Conservation (phyloP, 805 yeast species). For the Saturnispora serradocipensis region DNA sequence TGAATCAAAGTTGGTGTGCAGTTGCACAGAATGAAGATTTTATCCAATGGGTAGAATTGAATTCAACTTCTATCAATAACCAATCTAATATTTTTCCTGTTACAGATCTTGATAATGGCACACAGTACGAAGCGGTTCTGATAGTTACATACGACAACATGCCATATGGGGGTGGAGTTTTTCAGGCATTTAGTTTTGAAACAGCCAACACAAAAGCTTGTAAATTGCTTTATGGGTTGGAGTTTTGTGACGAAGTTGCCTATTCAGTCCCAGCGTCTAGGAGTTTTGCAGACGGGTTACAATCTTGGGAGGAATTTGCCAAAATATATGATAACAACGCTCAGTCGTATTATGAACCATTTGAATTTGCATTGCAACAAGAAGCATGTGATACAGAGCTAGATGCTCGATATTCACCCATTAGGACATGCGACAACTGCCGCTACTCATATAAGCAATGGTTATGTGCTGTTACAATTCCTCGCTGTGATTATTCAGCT, state of each 20-base stretch:
- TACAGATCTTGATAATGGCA: constrained; percentile 48
- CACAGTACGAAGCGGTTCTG: constrained; percentile 57
- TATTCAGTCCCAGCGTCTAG: constrained; percentile 66
- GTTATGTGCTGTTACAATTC: constrained; percentile 85
- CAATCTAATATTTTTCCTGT: constrained; percentile 45
- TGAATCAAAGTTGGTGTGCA: constrained; percentile 66
- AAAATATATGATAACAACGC: constrained; percentile 60
- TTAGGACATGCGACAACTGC: constrained; percentile 68
- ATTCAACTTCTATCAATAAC: constrained; percentile 10
- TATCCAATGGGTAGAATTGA: constrained; percentile 16
- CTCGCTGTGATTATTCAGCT: constrained; percentile 58
- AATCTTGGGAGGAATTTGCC: constrained; percentile 30
- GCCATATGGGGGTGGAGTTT: constrained; percentile 55
- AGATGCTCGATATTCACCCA: constrained; percentile 64
- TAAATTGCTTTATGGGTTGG: constrained; percentile 61
- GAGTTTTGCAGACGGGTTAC: constrained; percentile 20
- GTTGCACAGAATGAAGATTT: constrained; percentile 32
- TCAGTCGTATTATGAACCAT: constrained; percentile 44
- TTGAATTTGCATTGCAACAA: constrained; percentile 67
- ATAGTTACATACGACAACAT: constrained; percentile 36
- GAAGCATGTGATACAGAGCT: constrained; percentile 62
- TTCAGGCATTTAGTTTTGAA: constrained; percentile 45
- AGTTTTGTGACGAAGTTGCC: constrained; percentile 74
- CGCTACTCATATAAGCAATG: constrained; percentile 64
- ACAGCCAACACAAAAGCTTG: constrained; percentile 52